Percentiles rank a stretch among this genome's conserved stretches.
Conservation (phyloP, 2,329 filamentous ascomycete genomes). For the Aschersonia sp. region DNA sequence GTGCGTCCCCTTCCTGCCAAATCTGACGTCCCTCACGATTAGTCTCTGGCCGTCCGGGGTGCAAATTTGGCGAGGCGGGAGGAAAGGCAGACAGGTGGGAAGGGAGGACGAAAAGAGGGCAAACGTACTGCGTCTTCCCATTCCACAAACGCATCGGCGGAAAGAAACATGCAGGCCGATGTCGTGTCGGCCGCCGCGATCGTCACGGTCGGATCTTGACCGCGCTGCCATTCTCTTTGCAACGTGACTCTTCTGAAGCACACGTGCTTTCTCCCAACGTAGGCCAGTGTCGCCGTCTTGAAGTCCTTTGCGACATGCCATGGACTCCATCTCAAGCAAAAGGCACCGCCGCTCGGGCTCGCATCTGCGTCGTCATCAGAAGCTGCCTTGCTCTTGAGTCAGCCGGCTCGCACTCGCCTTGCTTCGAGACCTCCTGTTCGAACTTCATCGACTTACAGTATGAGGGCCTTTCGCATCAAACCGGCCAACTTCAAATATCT, state of each 20-base stretch:
- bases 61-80: neutral
- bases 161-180: conserved; percentile 34
- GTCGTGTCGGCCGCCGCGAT: conserved; percentile 26
- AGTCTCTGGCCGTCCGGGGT: neutral
- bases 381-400: conserved; percentile 8
- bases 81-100: neutral
- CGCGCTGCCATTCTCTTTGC: conserved; percentile 16
- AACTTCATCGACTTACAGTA: conserved; percentile 3
- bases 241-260: conserved; percentile 38
- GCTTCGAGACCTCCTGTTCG: too few relatives aligned
- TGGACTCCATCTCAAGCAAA: conserved; percentile 38
- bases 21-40: conserved; percentile 17
- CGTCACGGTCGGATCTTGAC: conserved; percentile 19
- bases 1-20: conserved; percentile 21
- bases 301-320: conserved; percentile 25
- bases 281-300: conserved; percentile 31
- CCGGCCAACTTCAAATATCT: conserved; percentile 33
- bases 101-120: neutral
- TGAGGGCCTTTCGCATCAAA: conserved; percentile 34
- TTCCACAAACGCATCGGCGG: conserved; percentile 36
- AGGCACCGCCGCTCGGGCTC: conserved; percentile 30
- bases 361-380: conserved; percentile 31
- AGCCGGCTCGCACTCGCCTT: neutral
- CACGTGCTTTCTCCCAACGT: conserved; percentile 34
- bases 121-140: conserved; percentile 35